phyloP scores from a whole-genome alignment of 1,139 yeast genomes.

The Meyerozyma elateridarum region DNA sequence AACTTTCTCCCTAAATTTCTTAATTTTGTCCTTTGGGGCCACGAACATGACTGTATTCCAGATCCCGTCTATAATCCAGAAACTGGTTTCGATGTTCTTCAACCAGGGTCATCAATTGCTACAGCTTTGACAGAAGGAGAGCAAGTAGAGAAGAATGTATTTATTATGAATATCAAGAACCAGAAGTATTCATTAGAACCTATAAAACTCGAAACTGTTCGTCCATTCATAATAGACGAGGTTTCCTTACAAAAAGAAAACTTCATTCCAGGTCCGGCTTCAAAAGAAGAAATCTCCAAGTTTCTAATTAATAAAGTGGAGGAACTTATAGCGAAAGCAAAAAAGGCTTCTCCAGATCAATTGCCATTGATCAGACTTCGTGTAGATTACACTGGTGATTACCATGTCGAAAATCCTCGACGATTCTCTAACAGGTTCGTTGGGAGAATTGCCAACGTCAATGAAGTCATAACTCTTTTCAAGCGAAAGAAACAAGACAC shows the following conservation, averaged over 20 bases:
- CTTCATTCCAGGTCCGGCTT: slow-evolving; percentile 60
- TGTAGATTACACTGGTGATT: slow-evolving; percentile 88
- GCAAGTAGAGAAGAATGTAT: slow-evolving; percentile 67
- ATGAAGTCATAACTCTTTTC: slow-evolving; percentile 75
- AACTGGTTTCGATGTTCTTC: slow-evolving; percentile 73
- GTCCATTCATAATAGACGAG: slow-evolving; percentile 79
- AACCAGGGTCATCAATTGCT: slow-evolving; percentile 94
- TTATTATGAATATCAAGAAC: slow-evolving; percentile 60
- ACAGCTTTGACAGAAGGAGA: slow-evolving; percentile 89
- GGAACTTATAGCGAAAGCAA: slow-evolving; percentile 57
- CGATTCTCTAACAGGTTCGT: slow-evolving; percentile 87
- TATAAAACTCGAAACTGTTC: slow-evolving; percentile 61
- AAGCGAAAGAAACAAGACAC: slow-evolving; percentile 26
- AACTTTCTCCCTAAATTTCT: slow-evolving; percentile 74
- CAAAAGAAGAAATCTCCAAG: slow-evolving; percentile 56
- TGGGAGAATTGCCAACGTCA: slow-evolving; percentile 84
- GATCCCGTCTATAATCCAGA: slow-evolving; percentile 62
- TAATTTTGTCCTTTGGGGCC: slow-evolving; percentile 92
- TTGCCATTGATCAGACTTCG: slow-evolving; percentile 76
- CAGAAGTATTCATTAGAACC: slow-evolving; percentile 60
- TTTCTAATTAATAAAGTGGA: slow-evolving; percentile 65
- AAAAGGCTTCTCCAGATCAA: slow-evolving; percentile 35
- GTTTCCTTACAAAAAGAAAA: slow-evolving; percentile 51
- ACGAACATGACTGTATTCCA: slow-evolving; percentile 92
- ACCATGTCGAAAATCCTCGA: slow-evolving; percentile 85